phyloP scores from a whole-genome alignment of 768 basidiomycete genomes.

The Tricholoma flavovirens region DNA sequence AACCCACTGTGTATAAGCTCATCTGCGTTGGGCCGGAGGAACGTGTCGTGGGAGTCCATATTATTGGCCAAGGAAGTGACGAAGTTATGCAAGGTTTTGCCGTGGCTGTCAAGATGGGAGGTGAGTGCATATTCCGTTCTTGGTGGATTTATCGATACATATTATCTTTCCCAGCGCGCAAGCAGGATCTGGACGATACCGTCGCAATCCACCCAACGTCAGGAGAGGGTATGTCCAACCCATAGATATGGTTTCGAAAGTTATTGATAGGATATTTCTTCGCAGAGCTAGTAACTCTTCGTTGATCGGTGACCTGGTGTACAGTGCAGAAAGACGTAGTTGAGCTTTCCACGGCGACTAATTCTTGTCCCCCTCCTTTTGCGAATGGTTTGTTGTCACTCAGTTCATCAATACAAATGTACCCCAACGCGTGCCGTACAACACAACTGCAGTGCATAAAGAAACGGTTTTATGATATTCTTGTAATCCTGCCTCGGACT shows the following conservation, averaged over 20 bases:
- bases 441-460: not conserved
- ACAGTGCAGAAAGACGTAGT: not conserved
- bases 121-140: conserved; percentile 21
- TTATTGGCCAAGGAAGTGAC: conserved; percentile 88
- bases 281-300: conserved; percentile 48
- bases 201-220: conserved; percentile 92
- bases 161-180: conserved; percentile 43
- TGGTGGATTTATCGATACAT: conserved; percentile 1
- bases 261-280: conserved; percentile 13
- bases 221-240: conserved; percentile 55
- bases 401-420: not conserved
- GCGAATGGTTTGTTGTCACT: not conserved
- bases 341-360: not conserved
- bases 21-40: conserved; percentile 84
- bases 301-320: conserved; percentile 12
- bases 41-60: conserved; percentile 93
- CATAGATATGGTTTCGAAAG: not conserved
- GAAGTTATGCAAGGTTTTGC: conserved; percentile 95
- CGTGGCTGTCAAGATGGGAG: conserved; percentile 97
- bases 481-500: not conserved
- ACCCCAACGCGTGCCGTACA: not conserved
- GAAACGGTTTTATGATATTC: not conserved
- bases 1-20: conserved; percentile 92
- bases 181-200: conserved; percentile 79
- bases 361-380: not conserved